Evolutionary conservation across 2,329 filamentous ascomycete species (phyloP), one percentile per base, ranked within the genome.

Genomic region (Orbilia blumenaviensis): DNA sequence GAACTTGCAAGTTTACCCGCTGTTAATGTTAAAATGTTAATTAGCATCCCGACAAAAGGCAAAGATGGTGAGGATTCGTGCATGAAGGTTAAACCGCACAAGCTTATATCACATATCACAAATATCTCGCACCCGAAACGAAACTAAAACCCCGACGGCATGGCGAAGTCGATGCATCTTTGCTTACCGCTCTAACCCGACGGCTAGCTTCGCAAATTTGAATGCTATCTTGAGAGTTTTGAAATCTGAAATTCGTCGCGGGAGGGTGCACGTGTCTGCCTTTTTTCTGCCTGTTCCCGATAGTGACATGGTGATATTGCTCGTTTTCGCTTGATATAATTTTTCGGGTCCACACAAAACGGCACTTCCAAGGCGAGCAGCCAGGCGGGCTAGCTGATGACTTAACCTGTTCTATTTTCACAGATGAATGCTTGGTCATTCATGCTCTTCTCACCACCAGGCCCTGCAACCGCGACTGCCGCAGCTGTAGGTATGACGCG

Each of bases 371-470:
- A 63, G 60, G 34, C 58, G 29, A 46, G 41, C 58, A 34, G 27
- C 38, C 18, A 66, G 41, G 36, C 42, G 18, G 42, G 54, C n/a
- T n/a, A n/a, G n/a, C 71, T 68, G 71, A 75, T 75, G 71, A 75
- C 71, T 75, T 62, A 67, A 62, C 56, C 44, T 56, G 63, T 56
- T 68, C 62, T 62, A 52, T 67, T 56, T 56, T 63, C 71, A 63
- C 62, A 27, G 27, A 67, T 68, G 54, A 68, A 58, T 75, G 71
- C 71, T 75, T 75, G 71, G 71, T 75, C 71, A 75, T 67, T 66
- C 69, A 66, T 74, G 69, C 69, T 56, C 52, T 25, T 56, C 52
- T 56, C 63, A 52, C 50, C 50, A 42, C 29, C 63, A 66, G 46
- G 46, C 46, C 46, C 46, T 52, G 52, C 52, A 32, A 41, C 60